Percentiles rank a stretch among this genome's conserved stretches.
phyloP scores from a whole-genome alignment of 164 flowering plant species.

The Nymphaea colorata region DNA sequence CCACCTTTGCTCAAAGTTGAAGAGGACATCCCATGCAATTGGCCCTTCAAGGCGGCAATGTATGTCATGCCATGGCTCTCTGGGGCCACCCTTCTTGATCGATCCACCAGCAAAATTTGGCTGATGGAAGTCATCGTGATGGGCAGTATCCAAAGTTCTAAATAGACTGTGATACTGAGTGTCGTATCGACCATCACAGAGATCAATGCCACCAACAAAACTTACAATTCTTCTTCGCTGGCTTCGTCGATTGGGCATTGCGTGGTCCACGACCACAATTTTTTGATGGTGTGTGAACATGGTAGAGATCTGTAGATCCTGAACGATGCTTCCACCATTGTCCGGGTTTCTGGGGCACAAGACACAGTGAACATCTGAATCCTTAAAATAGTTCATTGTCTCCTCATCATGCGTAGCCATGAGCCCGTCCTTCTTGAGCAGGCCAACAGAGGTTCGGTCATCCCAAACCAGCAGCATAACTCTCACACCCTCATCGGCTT shows the following conservation, averaged over 20 bases:
- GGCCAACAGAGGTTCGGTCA: constrained; percentile 53
- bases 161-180: constrained; percentile 55
- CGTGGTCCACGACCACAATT: constrained; percentile 40
- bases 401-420: constrained; percentile 84
- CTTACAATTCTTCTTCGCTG: constrained; percentile 53
- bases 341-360: constrained; percentile 75
- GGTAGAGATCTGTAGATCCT: constrained; percentile 20
- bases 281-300: constrained; percentile 77
- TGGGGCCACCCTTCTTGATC: constrained; percentile 59
- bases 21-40: constrained; percentile 70
- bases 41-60: constrained; percentile 64
- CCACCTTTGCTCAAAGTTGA: constrained; percentile 80
- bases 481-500: constrained; percentile 64
- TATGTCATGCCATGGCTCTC: constrained; percentile 90
- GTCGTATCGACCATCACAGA: constrained; percentile 77
- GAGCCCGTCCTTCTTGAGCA: constrained; percentile 53
- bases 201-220: constrained; percentile 68
- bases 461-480: constrained; percentile 86
- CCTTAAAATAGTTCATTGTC: constrained; percentile 35
- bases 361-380: constrained; percentile 48
- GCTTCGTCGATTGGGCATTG: constrained; percentile 14
- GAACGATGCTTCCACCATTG: constrained; percentile 36
- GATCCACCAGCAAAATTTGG: constrained; percentile 48
- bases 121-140: constrained; percentile 66
- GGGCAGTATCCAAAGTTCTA: constrained; percentile 40